Base-by-base conservation (phyloP, 2,329 filamentous ascomycete species). In the Fusarium protoensiforme region DNA sequence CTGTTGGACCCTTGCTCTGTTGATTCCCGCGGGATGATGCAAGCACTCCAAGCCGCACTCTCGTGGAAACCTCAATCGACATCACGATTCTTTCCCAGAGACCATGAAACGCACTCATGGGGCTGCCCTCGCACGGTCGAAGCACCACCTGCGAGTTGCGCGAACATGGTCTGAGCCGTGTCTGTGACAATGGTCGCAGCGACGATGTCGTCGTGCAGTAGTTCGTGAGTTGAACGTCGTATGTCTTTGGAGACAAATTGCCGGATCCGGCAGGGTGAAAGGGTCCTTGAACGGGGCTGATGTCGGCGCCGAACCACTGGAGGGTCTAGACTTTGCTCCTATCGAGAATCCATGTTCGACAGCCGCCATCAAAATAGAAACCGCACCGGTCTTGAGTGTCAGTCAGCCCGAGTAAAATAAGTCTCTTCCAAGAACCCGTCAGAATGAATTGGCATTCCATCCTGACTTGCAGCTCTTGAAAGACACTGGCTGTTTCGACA, bases 271-370 rank as follows among this genome's bases (percentile, higher is more conserved):
- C 59, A 69, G 61, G 65, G 48, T 43, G 53, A 61, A 48, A 67
- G 53, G 60, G 39, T 38, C 64, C 64, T 65, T 59, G 64, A 66
- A 67, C 71, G 65, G 61, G 64, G 72, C 68, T 75, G 72, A 70
- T 77, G 65, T 69, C 58, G 65, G 61, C 68, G 58, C 64, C 62
- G 63, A 67, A 68, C 62, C 61, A 51, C 63, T 64, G 41, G 39
- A 75, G 41, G 75, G 71, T 75, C 75, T 71, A 73, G 75, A 75
- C 75, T 67, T 48, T 51, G 43, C 58, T 61, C 39, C 51, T 59
- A 59, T 58, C 39, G 51, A 59, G 36, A 20, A 46, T 27, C 18
- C 38, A 56, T 58, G 57, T 41, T 51, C 65, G 57, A 56, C 61
- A 38, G 57, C 36, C 43, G 57, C 43, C 38, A 36, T 58, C 60